Evolutionary conservation across 2,329 filamentous ascomycete species (phyloP), one percentile per base, ranked within the genome.

Genomic region (Fusarium nisikadoi): DNA sequence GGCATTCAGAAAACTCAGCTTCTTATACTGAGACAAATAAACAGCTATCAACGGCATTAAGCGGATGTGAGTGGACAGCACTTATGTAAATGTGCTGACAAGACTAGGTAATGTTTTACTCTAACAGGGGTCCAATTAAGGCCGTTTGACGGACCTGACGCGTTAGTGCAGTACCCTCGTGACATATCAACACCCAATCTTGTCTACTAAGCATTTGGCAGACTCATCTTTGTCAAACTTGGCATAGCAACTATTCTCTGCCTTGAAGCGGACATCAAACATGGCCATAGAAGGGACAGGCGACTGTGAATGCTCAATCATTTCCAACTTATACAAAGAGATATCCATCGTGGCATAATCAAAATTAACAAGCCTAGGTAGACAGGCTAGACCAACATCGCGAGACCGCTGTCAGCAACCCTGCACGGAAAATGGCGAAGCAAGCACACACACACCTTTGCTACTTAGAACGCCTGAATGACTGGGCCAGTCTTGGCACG

Each of bases 231-330:
- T 29, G 45, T 68, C 16, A 20, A 50, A 16, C 12, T 54, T 23
- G 3, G 38, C 29, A 12, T 46, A 66, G 6, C 62, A 68, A 33
- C 35, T 52, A 29, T 58, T 54, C 29, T 72, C 70, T 4, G 65
- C 19, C 8, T 60, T 35, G 11, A 59, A 60, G 19, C 46, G 72
- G 4, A 72, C 62, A 17, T 73, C 60, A 11, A 70, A 2, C 59
- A 0, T 45, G 0, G 0, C 23, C 42, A 7, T 6, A 11, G 45
- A 61, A 31, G 23, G 10, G 8, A n/a, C 17, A 33, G 25, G 17
- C 13, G 45, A 25, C 49, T 25, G 14, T 27, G 25, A 19, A 27
- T 46, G 45, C 20, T 56, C 59, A 20, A 65, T 14, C 17, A 53
- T 6, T 12, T 72, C 60, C 16, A 38, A 62, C 13, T 62, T 47